These are phyloP conservation scores for Trichosanthes cucumerina DNA, from an alignment of 306 rosid genomes.

Conservation along the genomic window DNA sequence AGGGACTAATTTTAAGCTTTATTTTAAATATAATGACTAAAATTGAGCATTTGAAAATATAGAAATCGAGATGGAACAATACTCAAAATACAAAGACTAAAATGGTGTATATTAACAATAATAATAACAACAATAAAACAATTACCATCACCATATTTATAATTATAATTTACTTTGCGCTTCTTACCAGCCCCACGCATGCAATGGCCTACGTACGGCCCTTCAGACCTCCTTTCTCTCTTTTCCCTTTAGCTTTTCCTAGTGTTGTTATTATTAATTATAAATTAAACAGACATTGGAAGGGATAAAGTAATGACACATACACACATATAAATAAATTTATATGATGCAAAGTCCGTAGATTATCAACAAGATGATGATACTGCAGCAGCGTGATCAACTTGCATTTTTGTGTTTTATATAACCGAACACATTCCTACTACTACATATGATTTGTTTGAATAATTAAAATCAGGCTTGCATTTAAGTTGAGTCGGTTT, in stretches of 20 bases:
- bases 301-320: background rate
- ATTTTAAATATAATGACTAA: too few relatives aligned
- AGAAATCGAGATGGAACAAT: too few relatives aligned
- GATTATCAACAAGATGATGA: background rate
- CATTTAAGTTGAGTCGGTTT: too few relatives aligned
- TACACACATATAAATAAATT: too few relatives aligned
- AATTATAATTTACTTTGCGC: background rate
- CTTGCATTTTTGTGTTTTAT: background rate
- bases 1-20: too few relatives aligned
- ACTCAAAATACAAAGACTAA: too few relatives aligned
- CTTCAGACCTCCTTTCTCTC: background rate
- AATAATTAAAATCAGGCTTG: too few relatives aligned
- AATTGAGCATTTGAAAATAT: too few relatives aligned
- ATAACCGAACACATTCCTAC: background rate
- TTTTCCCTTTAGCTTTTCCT: background rate
- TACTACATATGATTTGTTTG: background rate
- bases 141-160: background rate
- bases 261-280: background rate
- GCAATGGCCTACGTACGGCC: slow-evolving; percentile 3
- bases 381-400: background rate
- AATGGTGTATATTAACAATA: background rate
- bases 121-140: background rate
- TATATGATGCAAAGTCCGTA: background rate
- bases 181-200: background rate
- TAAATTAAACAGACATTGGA: too few relatives aligned